Conservation (phyloP, 148 eudicot genomes). For the Heliamphora exappendiculata region DNA sequence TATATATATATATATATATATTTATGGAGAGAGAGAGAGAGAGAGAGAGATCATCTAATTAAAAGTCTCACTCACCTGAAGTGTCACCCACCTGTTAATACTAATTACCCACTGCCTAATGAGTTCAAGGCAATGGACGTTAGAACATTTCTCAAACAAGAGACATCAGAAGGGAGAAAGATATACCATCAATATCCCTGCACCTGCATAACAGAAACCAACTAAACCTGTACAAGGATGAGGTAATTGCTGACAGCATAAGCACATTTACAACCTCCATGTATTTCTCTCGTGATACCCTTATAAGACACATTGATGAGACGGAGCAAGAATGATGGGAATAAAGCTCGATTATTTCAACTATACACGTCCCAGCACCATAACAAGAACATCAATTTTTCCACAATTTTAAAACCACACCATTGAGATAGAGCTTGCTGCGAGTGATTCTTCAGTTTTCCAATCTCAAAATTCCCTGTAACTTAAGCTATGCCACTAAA, state of each 20-base stretch:
- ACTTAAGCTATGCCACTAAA: too few relatives aligned
- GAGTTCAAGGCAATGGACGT: too few relatives aligned
- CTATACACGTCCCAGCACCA: neutral
- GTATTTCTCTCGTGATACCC: neutral
- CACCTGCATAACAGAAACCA: conserved; percentile 12
- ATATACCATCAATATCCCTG: too few relatives aligned
- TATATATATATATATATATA: too few relatives aligned
- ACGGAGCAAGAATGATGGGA: neutral
- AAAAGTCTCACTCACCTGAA: conserved; percentile 13
- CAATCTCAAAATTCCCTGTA: too few relatives aligned
- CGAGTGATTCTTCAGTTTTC: too few relatives aligned
- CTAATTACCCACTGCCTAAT: neutral
- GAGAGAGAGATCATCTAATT: neutral
- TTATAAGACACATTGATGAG: neutral
- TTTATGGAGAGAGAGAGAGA: conserved; percentile 5
- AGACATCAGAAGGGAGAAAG: conserved; percentile 4
- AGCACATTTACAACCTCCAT: conserved; percentile 1
- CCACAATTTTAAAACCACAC: neutral
- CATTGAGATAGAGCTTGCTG: too few relatives aligned
- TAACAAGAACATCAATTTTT: neutral
- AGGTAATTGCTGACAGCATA: conserved; percentile 2
- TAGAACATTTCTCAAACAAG: conserved; percentile 4
- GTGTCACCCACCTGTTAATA: conserved; percentile 13
- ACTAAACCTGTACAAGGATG: conserved; percentile 12
- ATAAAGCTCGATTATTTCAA: neutral